phyloP scores from a whole-genome alignment of 306 rosid species.

The Prunus armeniaca region DNA sequence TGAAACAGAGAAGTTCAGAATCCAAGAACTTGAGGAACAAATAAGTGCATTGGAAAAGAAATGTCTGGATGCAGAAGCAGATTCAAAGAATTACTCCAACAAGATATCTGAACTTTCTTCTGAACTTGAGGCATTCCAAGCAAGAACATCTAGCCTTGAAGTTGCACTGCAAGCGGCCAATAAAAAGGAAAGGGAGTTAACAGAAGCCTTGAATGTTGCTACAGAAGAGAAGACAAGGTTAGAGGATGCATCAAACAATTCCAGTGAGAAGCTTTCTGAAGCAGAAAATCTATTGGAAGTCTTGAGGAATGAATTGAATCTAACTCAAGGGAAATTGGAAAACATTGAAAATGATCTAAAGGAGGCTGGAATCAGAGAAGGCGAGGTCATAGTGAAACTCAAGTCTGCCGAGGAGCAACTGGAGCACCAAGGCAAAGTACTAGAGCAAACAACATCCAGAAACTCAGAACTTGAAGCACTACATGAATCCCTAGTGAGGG shows the following conservation, averaged over 20 bases:
- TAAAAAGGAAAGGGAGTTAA: constrained; percentile 58
- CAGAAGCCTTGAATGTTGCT: constrained; percentile 45
- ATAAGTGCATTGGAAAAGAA: constrained; percentile 58
- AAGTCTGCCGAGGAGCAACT: constrained; percentile 65
- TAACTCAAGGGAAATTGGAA: constrained; percentile 66
- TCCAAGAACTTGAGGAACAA: constrained; percentile 90
- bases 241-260: constrained; percentile 52
- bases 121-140: constrained; percentile 77
- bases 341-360: constrained; percentile 58
- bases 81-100: constrained; percentile 46
- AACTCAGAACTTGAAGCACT: constrained; percentile 62
- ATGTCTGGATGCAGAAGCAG: constrained; percentile 49
- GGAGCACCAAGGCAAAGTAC: constrained; percentile 43
- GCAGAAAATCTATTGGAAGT: constrained; percentile 67
- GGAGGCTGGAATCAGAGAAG: constrained; percentile 57
- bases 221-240: constrained; percentile 64
- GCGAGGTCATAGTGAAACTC: constrained; percentile 55
- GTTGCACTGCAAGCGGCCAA: constrained; percentile 46
- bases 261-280: constrained; percentile 64
- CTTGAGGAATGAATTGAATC: constrained; percentile 66
- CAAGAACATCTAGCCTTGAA: constrained; percentile 58
- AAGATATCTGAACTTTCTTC: constrained; percentile 52
- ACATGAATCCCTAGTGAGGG: constrained; percentile 62
- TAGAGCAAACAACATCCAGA: constrained; percentile 49
- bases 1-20: constrained; percentile 83